phyloP scores from a whole-genome alignment of 306 rosid species.

The Heteromeles arbutifolia region DNA sequence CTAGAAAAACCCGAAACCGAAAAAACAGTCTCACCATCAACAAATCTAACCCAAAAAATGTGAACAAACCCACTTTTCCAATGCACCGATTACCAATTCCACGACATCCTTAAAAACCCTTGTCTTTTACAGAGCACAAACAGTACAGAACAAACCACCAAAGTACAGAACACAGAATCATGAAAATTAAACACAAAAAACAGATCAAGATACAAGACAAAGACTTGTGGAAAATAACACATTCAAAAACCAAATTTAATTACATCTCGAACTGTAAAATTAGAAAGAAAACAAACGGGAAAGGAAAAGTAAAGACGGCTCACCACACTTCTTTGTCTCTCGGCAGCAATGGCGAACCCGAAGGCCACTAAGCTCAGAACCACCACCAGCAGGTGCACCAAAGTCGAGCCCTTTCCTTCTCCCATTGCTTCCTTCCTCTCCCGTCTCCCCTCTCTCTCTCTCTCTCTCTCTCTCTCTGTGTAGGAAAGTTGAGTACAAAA shows the following conservation, averaged over 20 bases:
- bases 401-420: conserved; percentile 83
- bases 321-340: conserved; percentile 81
- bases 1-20: neutral
- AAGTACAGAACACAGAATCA: neutral
- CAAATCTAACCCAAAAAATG: neutral
- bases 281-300: neutral
- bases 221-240: neutral
- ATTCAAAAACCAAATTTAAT: neutral
- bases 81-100: neutral
- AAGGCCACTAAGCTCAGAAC: conserved; percentile 75
- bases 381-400: conserved; percentile 69
- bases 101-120: neutral
- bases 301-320: conserved; percentile 4
- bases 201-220: neutral
- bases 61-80: neutral
- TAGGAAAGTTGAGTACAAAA: neutral
- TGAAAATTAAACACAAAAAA: neutral
- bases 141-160: neutral
- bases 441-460: neutral
- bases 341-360: conserved; percentile 97
- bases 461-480: neutral
- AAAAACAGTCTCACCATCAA: neutral
- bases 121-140: neutral
- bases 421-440: conserved; percentile 31
- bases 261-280: neutral